Conservation (phyloP, 2,329 filamentous ascomycete species). For the Trichoderma lentiforme region DNA sequence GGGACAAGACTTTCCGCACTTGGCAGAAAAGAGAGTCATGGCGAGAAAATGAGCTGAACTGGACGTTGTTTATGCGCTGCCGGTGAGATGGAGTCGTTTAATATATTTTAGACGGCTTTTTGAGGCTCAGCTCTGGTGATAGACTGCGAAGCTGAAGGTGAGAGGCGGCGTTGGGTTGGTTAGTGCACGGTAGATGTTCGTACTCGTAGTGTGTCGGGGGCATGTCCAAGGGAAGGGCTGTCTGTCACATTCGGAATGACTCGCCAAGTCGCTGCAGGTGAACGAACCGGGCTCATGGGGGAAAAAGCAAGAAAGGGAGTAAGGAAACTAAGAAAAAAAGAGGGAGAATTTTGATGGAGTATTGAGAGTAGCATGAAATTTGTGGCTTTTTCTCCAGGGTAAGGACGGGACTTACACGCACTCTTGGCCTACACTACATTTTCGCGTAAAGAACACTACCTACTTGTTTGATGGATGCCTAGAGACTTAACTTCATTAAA, state of each 20-base stretch:
- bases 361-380: not conserved
- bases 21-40: not conserved
- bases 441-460: not conserved
- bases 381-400: not conserved
- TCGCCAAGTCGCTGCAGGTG: not conserved
- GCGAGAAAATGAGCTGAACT: not conserved
- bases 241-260: not conserved
- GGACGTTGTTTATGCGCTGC: not conserved
- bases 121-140: not conserved
- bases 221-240: not conserved
- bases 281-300: not conserved
- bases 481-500: not conserved
- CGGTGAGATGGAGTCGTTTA: conserved; percentile 2
- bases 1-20: not conserved
- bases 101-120: not conserved
- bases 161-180: not conserved
- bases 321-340: not conserved
- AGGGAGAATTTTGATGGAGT: not conserved
- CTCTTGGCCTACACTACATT: not conserved
- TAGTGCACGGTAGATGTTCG: not conserved
- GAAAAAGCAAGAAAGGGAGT: not conserved
- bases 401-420: not conserved
- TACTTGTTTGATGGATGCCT: not conserved
- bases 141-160: not conserved
- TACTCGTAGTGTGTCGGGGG: not conserved